Conservation (phyloP, 169 alveolate species). For the Cryptosporidium felis region DNA sequence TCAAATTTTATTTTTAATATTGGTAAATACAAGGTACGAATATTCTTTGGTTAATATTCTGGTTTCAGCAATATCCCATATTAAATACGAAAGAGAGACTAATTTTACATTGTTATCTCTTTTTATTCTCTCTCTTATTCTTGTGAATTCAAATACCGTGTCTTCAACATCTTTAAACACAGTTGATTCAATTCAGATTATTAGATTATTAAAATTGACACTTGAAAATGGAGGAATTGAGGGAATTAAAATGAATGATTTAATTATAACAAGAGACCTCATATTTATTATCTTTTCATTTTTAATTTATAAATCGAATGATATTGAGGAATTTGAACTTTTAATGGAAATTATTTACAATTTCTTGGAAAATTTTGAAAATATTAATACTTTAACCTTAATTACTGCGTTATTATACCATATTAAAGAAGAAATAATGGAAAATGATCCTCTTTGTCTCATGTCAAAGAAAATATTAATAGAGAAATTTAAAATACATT, state of each 20-base stretch:
- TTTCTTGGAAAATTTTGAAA: neutral
- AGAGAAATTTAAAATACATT: neutral
- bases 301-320: slow-evolving; percentile 9
- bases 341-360: neutral
- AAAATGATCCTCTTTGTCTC: slow-evolving; percentile 1
- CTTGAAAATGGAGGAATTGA: slow-evolving; percentile 31
- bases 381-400: neutral
- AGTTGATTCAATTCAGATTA: slow-evolving; percentile 1
- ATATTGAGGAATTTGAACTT: slow-evolving; percentile 1
- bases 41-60: neutral
- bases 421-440: slow-evolving; percentile 11
- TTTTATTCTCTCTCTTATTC: neutral
- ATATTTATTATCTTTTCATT: slow-evolving; percentile 15
- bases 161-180: neutral
- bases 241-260: neutral
- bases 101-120: neutral
- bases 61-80: neutral
- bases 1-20: neutral
- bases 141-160: neutral
- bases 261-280: neutral
- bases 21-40: slow-evolving; percentile 10
- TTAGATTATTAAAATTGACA: slow-evolving; percentile 11
- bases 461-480: neutral
- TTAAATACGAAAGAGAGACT: slow-evolving; percentile 1
- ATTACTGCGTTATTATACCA: slow-evolving; percentile 38